Evolutionary conservation across 768 basidiomycete genomes (phyloP).

Genomic region (Paxillus ammoniavirescens): DNA sequence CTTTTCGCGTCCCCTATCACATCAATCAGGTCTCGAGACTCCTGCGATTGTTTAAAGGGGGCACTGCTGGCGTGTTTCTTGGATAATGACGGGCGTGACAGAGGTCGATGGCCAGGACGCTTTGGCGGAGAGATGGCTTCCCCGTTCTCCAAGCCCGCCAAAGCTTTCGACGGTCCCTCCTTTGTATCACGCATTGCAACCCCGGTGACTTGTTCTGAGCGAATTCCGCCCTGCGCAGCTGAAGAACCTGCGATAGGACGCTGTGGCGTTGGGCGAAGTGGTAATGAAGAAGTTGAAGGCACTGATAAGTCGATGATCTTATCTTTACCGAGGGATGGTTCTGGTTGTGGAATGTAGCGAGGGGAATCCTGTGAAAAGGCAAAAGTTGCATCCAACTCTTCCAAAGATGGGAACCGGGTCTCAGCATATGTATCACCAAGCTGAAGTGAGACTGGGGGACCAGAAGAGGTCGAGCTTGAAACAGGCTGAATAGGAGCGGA

Average conservation of each 20-base stretch:
- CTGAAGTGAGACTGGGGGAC: conserved; percentile 32
- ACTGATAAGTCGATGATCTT: conserved; percentile 22
- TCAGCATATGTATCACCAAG: conserved; percentile 53
- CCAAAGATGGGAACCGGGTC: conserved; percentile 82
- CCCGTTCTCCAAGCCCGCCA: conserved; percentile 14
- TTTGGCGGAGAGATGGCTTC: conserved; percentile 13
- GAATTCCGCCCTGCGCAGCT: conserved; percentile 38
- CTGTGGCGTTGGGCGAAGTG: conserved; percentile 19
- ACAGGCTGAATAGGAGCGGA: conserved; percentile 13
- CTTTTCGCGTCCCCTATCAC: conserved; percentile 11
- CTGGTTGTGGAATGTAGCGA: conserved; percentile 16
- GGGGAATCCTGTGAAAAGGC: conserved; percentile 24
- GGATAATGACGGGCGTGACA: conserved; percentile 44
- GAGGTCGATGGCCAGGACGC: conserved; percentile 18
- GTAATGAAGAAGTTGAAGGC: conserved; percentile 21
- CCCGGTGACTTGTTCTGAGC: conserved; percentile 59
- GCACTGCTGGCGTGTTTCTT: conserved; percentile 48
- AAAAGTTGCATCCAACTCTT: conserved; percentile 70
- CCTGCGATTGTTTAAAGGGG: conserved; percentile 37
- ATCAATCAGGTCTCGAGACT: conserved; percentile 15
- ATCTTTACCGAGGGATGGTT: conserved; percentile 11
- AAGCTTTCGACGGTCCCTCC: conserved; percentile 7
- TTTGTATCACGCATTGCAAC: conserved; percentile 45
- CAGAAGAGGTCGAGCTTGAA: conserved; percentile 38
- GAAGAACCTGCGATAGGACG: conserved; percentile 13